Percentiles rank a stretch among this genome's conserved stretches.
These are phyloP conservation scores for Metschnikowia peoriensis DNA, from an alignment of 805 yeast genomes.

Conservation along the genomic window DNA sequence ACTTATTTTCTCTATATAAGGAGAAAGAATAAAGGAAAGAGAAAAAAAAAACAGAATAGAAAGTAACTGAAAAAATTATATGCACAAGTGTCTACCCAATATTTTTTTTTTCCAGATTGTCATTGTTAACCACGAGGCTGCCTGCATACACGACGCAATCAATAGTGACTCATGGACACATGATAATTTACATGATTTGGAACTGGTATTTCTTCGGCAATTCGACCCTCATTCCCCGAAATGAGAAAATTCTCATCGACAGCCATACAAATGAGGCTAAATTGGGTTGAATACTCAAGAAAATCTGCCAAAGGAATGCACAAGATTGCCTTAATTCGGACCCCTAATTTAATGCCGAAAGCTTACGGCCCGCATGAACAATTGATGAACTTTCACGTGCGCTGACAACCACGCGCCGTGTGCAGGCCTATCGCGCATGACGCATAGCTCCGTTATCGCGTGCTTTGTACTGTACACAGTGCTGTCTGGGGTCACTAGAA, in stretches of 20 bases:
- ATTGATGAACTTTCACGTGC: conserved; percentile 15
- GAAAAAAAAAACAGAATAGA: not conserved
- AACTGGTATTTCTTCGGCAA: not conserved
- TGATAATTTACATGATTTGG: not conserved
- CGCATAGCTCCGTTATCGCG: conserved; percentile 4
- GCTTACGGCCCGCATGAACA: conserved; percentile 3
- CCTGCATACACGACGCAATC: conserved; percentile 6
- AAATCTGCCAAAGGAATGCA: too few species aligned
- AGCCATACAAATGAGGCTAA: too few species aligned
- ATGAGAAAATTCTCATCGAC: not conserved
- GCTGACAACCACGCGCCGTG: conserved; percentile 3
- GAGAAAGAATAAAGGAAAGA: not conserved
- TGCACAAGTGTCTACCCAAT: not conserved
- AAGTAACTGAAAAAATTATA: not conserved
- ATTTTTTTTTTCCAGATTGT: conserved; percentile 8
- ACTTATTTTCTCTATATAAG: not conserved
- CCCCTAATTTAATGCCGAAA: not conserved
- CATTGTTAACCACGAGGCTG: conserved; percentile 4
- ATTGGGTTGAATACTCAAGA: too few species aligned
- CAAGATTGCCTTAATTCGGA: too few species aligned
- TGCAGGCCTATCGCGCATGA: conserved; percentile 8
- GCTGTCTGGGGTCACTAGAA: not conserved
- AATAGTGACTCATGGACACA: conserved; percentile 4
- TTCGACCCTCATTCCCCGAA: too few species aligned
- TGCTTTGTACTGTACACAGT: not conserved